Evolutionary conservation across 2,329 filamentous ascomycete species (phyloP), one percentile per base, ranked within the genome.

Genomic region (Pezicula rhizophila): DNA sequence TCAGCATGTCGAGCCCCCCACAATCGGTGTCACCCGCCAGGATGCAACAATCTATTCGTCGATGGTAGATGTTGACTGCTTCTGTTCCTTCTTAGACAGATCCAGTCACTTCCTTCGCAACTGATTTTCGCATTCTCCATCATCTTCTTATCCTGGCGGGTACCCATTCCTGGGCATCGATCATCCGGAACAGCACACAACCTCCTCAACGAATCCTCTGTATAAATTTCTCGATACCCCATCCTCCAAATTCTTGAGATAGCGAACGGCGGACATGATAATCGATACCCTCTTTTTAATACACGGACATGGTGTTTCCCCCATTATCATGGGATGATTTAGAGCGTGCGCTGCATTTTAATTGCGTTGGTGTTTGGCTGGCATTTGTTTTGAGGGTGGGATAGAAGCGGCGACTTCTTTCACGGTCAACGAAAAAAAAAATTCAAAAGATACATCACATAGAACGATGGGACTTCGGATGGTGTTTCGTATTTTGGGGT

Each of bases 1-100:
- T 90, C 68, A 80, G 82, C 64, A 85, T 96, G 75, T 84, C 89
- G 49, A 95, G 89, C 73, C 92, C 92, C 58, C 89, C 92, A 23
- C 85, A 85, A 38, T 84, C 80, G 52, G 77, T 83, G 40, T 84
- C 80, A 40, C 81, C 81, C 53, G 73, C 73, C 64, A 74, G 79
- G 65, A 77, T 84, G 74, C 78, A 79, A 64, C 54, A 60, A 45
- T 20, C 46, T 40, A 53, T 55, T 52, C 62, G 62, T 45, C 57
- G 60, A 45, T 65, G 62, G 60, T 65, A 64, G 52, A 55, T 46
- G 45, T 39, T 42, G 31, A 46, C 50, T 51, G 53, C 54, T 59
- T 50, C 53, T 57, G 53, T 51, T 54, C 48, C 43, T 46, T 44
- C 46, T 42, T 51, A 15, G 51, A 56, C 54, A 58, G 50, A 48